phyloP scores from a whole-genome alignment of 495 filamentous ascomycete species.

The Tuber indicum region DNA sequence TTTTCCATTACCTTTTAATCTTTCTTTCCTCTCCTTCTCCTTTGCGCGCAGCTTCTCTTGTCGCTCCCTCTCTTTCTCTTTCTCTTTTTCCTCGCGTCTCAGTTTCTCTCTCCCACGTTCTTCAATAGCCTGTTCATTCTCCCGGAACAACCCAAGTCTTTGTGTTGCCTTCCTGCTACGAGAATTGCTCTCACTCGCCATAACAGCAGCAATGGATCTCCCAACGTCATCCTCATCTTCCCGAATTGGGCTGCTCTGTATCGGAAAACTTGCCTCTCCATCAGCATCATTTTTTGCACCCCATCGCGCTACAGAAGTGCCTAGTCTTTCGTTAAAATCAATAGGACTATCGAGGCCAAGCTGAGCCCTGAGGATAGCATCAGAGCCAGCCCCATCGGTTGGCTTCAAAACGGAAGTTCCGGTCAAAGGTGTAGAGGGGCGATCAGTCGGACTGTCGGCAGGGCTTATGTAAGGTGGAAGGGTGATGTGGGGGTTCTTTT shows the following conservation, averaged over 20 bases:
- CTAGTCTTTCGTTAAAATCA: conserved; percentile 26
- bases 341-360: conserved; percentile 20
- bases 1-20: conserved; percentile 31
- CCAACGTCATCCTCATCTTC: conserved; percentile 28
- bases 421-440: conserved; percentile 31
- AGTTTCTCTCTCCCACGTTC: conserved; percentile 42
- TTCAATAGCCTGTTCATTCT: conserved; percentile 61
- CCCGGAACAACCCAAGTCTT: conserved; percentile 84
- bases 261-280: background rate
- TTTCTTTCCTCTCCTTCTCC: conserved; percentile 35
- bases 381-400: conserved; percentile 14
- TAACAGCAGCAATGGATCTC: conserved; percentile 39
- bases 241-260: background rate
- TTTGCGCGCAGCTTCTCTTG: conserved; percentile 42
- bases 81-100: conserved; percentile 45
- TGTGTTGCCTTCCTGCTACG: conserved; percentile 93
- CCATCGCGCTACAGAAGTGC: conserved; percentile 7
- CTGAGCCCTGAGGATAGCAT: conserved; percentile 16
- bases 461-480: conserved; percentile 41
- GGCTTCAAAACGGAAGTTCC: background rate
- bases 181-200: conserved; percentile 58
- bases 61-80: conserved; percentile 42
- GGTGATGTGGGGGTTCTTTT: conserved; percentile 11
- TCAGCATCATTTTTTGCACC: background rate
- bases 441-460: conserved; percentile 39